A percentile compares a stretch with the other conserved stretches of the same genome.
Conservation (phyloP, 257 asterid species). For the Ajuga chamaepitys region DNA sequence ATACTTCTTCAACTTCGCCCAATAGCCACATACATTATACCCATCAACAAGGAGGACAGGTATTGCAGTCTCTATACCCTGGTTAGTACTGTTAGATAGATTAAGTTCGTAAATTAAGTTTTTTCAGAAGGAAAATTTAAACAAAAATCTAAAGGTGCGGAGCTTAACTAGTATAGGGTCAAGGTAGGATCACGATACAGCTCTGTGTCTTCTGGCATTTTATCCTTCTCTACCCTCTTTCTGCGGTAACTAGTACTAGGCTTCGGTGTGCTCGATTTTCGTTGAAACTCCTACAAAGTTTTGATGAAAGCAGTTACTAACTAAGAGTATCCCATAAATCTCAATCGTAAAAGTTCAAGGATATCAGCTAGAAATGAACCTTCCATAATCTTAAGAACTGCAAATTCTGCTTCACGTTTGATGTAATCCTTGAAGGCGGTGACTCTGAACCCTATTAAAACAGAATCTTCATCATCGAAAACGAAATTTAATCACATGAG, state of each 20-base stretch:
- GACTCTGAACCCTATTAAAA: constrained; percentile 54
- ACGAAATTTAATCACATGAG: not conserved
- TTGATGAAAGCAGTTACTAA: constrained; percentile 16
- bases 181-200: constrained; percentile 77
- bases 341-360: not conserved
- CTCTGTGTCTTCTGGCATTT: constrained; percentile 66
- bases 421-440: constrained; percentile 82
- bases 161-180: constrained; percentile 64
- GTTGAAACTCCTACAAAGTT: constrained; percentile 60
- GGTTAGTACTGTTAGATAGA: constrained; percentile 58
- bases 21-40: constrained; percentile 91
- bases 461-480: constrained; percentile 12
- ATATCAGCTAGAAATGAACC: constrained; percentile 28
- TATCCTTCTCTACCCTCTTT: constrained; percentile 83
- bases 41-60: constrained; percentile 99
- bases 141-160: constrained; percentile 24
- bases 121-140: constrained; percentile 5
- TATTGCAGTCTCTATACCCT: constrained; percentile 61
- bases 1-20: constrained; percentile 93
- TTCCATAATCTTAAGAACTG: constrained; percentile 75
- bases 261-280: constrained; percentile 52
- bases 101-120: constrained; percentile 5
- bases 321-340: not conserved
- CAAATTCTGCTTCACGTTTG: constrained; percentile 88
- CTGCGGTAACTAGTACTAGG: constrained; percentile 89